Evolutionary conservation across 176 grass and related monocot species (phyloP), one percentile per base, ranked within the genome.

Genomic region (Guadua angustifolia): DNA sequence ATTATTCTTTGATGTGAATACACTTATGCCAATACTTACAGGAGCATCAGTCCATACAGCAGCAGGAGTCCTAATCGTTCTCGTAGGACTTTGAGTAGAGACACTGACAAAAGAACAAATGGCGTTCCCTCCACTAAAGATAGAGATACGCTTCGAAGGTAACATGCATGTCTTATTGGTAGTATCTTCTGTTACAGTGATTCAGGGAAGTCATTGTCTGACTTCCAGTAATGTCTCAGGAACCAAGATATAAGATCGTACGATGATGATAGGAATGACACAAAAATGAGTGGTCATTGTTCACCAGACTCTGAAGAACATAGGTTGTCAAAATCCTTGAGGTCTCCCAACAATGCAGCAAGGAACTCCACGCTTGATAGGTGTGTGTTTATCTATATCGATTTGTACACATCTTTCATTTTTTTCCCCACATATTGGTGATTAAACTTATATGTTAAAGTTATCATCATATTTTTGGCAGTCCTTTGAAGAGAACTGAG

Each of bases 61-160:
- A 74, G 32, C 32, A 74, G 25, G 61, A 98, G 95, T 73, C 90
- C 95, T 45, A 66, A 90, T 82, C 88, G 13, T 25, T 73, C 87
- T 63, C 72, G n/a, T 65, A 71, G 84, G 67, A 92, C 70, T 82
- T 68, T 17, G 59, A 94, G 84, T 81, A 89, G 84, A 60, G 90
- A 94, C 26, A 65, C 38, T 21, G 84, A 89, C 51, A 90, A 83
- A 43, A 84, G 60, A 71, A 88, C 74, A 26, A 91, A 92, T 65
- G 88, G 86, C 4, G 36, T 45, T 13, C 65, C 42, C 16, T 68
- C 76, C 70, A 83, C 44, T 70, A 90, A 40, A 62, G 63, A 93
- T 74, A 84, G 61, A 80, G 75, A 19, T 79, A 19, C 73, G 66
- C 42, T 74, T 86, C 69, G 74, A 83, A 97, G 92, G 95, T 97